Evolutionary conservation across 225 moss, liverwort and hornwort genomes (phyloP).

Genomic region (Marchantia polymorpha): DNA sequence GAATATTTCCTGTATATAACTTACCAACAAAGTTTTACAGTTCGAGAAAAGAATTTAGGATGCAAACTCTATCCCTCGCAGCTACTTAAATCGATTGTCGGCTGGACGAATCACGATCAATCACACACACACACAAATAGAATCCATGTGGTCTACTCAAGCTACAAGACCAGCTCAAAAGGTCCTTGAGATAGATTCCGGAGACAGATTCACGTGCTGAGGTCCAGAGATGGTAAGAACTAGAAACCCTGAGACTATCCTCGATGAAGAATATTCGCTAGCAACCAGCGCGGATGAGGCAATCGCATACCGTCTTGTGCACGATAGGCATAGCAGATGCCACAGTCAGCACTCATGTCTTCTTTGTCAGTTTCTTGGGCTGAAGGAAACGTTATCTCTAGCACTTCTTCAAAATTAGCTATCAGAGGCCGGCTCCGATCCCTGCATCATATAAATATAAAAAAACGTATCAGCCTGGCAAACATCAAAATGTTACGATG

Average conservation of each 20-base stretch:
- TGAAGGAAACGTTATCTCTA: slow-evolving; percentile 65
- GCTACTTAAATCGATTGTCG: too few relatives aligned
- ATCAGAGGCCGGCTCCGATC: slow-evolving; percentile 60
- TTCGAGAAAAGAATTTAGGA: too few relatives aligned
- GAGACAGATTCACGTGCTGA: neutral
- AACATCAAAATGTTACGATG: neutral
- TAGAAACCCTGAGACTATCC: neutral
- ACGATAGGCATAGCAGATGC: slow-evolving; percentile 86
- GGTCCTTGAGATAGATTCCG: neutral
- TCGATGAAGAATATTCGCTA: neutral
- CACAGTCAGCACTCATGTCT: slow-evolving; percentile 75
- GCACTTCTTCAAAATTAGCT: slow-evolving; percentile 63
- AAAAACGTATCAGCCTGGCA: neutral
- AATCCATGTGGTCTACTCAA: neutral
- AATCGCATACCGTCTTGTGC: slow-evolving; percentile 57
- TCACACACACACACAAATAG: too few relatives aligned
- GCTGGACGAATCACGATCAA: too few relatives aligned
- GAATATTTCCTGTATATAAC: too few relatives aligned
- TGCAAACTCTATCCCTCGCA: too few relatives aligned
- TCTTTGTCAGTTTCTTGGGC: slow-evolving; percentile 64
- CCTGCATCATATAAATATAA: slow-evolving; percentile 38
- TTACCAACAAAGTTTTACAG: too few relatives aligned
- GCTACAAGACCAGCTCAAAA: neutral
- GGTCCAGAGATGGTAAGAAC: neutral
- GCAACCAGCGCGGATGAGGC: neutral